Base-by-base conservation (phyloP, 106 monocot species). In the Iris macrosiphon region DNA sequence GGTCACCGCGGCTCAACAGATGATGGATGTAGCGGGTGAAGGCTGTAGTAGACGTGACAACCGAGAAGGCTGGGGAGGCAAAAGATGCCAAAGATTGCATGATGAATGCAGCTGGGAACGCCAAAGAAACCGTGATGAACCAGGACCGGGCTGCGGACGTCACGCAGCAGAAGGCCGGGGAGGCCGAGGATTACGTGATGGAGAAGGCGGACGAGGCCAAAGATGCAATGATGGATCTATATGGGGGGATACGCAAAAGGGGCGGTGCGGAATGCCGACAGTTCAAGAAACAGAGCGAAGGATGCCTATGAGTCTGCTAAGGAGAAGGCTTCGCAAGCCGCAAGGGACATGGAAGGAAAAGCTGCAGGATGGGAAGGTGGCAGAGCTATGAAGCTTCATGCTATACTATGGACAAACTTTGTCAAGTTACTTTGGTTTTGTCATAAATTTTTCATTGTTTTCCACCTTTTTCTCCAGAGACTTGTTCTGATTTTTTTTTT, bases 121-220 rank as follows among this genome's bases (percentile, higher is more conserved):
- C n/a, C n/a, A n/a, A n/a, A n/a, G n/a, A n/a, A n/a, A n/a, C n/a
- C n/a, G n/a, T n/a, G n/a, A n/a, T n/a, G n/a, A n/a, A n/a, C n/a
- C n/a, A n/a, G n/a, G n/a, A n/a, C 8, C 21, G 12, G 23, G 46
- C 46, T 24, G 7, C 0, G 7, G n/a, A n/a, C n/a, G n/a, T n/a
- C n/a, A n/a, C n/a, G n/a, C n/a, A n/a, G n/a, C n/a, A n/a, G n/a
- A n/a, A n/a, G n/a, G 7, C 30, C 30, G 56, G 20, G 39, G 65
- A 54, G 4, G 33, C 18, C 0, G 55, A 54, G 16, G 55, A 45
- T 6, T 15, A 8, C 4, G 29, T 44, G 42, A 45, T 42, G 12
- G 30, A 54, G 24, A 66, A 55, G 52, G 5, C 65, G 6, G 53
- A 32, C 6, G 57, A 47, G 2, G 32, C 23, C 22, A 49, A 49